Conservation (phyloP, 176 grass and related monocot genomes). For the Musa schizocarpa region DNA sequence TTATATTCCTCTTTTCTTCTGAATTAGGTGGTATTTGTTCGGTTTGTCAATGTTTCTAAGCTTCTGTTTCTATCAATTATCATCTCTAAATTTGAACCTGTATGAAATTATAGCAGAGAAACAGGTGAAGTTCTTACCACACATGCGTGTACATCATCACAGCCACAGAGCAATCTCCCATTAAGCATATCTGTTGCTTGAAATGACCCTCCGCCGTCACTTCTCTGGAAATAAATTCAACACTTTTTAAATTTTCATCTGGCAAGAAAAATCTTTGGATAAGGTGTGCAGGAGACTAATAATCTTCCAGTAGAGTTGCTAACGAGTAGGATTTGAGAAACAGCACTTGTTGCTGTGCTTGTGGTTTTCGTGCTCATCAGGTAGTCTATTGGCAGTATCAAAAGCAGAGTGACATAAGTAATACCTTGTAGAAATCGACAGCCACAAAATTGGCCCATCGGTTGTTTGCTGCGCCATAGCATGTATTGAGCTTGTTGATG, state of each 20-base stretch:
- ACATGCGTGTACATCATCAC: slow-evolving; percentile 50
- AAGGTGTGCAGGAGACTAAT: no score
- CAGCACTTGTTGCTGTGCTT: background rate
- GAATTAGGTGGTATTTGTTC: background rate
- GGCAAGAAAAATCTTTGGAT: no score
- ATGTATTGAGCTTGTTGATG: slow-evolving; percentile 45
- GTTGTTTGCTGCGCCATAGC: slow-evolving; percentile 37
- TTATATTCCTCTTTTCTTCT: background rate
- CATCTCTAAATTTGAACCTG: background rate
- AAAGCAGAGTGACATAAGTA: background rate
- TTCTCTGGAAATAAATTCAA: slow-evolving; percentile 39
- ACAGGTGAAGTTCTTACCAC: slow-evolving; percentile 29
- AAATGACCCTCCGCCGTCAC: slow-evolving; percentile 47
- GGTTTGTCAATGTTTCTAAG: no score
- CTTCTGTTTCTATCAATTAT: no score
- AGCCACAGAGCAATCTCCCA: slow-evolving; percentile 53
- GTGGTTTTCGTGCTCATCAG: background rate
- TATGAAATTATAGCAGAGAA: background rate
- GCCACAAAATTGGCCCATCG: slow-evolving; percentile 67
- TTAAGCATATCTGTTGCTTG: slow-evolving; percentile 56
- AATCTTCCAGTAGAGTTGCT: no score
- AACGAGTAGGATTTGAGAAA: no score
- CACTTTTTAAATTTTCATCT: background rate
- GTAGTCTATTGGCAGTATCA: background rate
- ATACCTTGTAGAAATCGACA: slow-evolving; percentile 71